Base-by-base conservation (phyloP, 2,329 filamentous ascomycete genomes). In the Sporothrix curviconia region DNA sequence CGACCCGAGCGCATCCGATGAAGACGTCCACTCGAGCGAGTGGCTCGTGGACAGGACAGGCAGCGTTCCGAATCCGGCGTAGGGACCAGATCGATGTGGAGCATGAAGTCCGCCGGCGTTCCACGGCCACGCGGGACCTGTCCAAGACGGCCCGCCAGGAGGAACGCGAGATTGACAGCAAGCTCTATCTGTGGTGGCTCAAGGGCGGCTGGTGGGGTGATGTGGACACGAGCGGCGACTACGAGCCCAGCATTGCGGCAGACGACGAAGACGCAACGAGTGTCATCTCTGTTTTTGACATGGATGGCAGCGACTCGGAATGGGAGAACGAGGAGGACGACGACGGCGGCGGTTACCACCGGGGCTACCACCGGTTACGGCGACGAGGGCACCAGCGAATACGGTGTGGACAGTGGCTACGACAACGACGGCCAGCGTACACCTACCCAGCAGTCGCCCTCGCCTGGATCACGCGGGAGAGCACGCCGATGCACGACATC, bases 151-250 rank as follows among this genome's bases (percentile, higher is more conserved):
- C 34, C 9, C 51, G 34, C 15, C 50, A 40, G 19, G 74, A 84
- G 40, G 88, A 94, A 64, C 79, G 81, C 28, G 81, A 82, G 39
- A 75, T 96, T 2, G 87, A 92, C 62, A 78, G 80, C 2, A 85
- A 84, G 59, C 74, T 96, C 1, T 97, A 96, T 69, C 77, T 78
- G 30, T 94, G 92, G 82, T 97, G 90, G 88, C 84, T 87, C 54
- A 77, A 79, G 55, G 90, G 90, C 19, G 90, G 89, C 7, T 89
- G 89, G 74, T 96, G 90, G 85, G 92, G 92, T 1, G 85, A 86
- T 15, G 78, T 85, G 32, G 92, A 97, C 68, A 78, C 78, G 5
- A 96, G 89, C 66, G 89, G 88, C 28, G 87, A 92, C 61, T 97
- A 92, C 69, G 70, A 76, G 32, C 85, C 85, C 1, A 66, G 70